Conservation (phyloP, 305 asterid species). For the Solanum hybrid region DNA sequence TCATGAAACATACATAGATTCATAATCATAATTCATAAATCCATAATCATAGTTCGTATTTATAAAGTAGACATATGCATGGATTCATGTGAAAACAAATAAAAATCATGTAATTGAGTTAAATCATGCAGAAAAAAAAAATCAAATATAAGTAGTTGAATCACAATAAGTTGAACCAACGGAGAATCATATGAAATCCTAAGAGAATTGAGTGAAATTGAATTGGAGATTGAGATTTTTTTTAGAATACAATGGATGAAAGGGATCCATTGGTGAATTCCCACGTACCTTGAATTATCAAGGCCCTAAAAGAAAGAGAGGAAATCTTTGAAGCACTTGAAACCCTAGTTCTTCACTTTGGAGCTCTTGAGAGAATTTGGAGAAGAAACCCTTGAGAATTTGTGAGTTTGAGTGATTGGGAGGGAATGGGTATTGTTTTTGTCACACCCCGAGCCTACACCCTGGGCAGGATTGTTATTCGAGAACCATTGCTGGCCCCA, state of each 20-base stretch:
- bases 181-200: not conserved
- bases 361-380: not conserved
- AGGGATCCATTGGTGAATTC: not conserved
- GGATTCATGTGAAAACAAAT: too few species aligned
- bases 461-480: too few species aligned
- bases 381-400: not conserved
- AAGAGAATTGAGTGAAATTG: not conserved
- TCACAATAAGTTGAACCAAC: not conserved
- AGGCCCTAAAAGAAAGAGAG: not conserved
- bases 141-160: not conserved
- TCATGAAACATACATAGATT: not conserved
- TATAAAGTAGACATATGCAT: not conserved
- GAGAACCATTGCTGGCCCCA: not conserved
- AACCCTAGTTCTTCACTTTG: not conserved
- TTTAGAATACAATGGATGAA: not conserved
- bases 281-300: not conserved
- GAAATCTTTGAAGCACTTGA: not conserved
- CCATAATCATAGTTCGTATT: not conserved
- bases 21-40: not conserved
- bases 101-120: not conserved
- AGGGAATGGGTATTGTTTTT: not conserved
- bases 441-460: not conserved
- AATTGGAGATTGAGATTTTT: not conserved
- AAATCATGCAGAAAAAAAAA: not conserved
- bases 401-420: not conserved